These are phyloP conservation scores for Coemansia furcata DNA, from an alignment of 192 early-diverging fungal genomes.

Conservation along the genomic window DNA sequence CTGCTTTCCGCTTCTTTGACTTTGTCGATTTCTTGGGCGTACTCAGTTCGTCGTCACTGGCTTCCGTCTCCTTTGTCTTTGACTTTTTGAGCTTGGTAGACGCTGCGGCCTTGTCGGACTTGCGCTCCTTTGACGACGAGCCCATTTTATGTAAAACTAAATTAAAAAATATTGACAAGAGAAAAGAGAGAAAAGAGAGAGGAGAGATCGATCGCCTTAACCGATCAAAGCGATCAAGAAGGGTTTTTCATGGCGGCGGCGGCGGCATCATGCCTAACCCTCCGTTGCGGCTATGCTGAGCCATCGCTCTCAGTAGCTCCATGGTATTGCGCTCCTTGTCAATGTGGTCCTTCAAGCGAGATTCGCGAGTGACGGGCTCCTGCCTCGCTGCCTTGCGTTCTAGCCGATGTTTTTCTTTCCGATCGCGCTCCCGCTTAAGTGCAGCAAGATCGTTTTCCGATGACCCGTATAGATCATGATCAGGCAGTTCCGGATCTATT, in stretches of 20 bases:
- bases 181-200: not conserved
- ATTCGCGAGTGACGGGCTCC: conserved; percentile 13
- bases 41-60: not conserved
- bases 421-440: conserved; percentile 28
- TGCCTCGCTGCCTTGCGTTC: conserved; percentile 7
- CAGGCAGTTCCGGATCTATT: conserved; percentile 28
- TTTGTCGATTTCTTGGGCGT: conserved; percentile 18
- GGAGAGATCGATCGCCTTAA: not conserved
- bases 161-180: not conserved
- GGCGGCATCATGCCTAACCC: conserved; percentile 36
- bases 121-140: conserved; percentile 10
- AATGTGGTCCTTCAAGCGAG: conserved; percentile 46
- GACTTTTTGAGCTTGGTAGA: conserved; percentile 12
- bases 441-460: conserved; percentile 44
- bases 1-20: conserved; percentile 13
- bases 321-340: conserved; percentile 74
- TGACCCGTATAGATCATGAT: conserved; percentile 46
- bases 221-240: not conserved
- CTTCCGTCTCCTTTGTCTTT: not conserved
- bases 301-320: conserved; percentile 68
- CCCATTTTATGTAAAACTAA: not conserved
- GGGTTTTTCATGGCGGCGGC: not conserved
- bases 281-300: conserved; percentile 52
- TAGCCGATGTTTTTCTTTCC: conserved; percentile 11
- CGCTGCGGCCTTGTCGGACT: not conserved